Base-by-base conservation (phyloP, 2,329 filamentous ascomycete species). In the Xylaria sp. region DNA sequence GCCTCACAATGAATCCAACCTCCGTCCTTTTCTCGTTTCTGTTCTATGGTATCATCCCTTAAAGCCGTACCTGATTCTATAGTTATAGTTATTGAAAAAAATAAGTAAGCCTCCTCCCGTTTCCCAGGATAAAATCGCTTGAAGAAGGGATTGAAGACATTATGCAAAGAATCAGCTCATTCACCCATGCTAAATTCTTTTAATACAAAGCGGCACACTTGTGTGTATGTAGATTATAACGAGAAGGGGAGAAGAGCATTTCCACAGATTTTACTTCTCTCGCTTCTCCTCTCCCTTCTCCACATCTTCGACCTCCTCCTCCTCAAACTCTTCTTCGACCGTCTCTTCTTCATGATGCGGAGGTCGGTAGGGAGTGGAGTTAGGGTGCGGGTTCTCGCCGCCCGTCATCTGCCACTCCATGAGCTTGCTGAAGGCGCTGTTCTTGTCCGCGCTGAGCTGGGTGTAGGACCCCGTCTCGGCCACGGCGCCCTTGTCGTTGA, bases 381-480 rank as follows among this genome's bases (percentile, higher is more conserved):
- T 10, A 9, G 77, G 81, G 4, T 85, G 79, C 0, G 84, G 79
- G 9, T 84, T 77, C 65, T 97, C 93, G 9, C 92, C 92, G 13
- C 94, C 95, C 75, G 88, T 96, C 89, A 98, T 92, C 82, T 99
- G 96, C 94, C 94, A 98, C 81, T 98, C 95, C 96, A 99, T 99
- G 62, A 99, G 85, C 81, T 92, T 96, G 75, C 90, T 95, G 78
- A 99, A 99, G 1, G 94, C 93, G 61, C 95, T 97, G 10, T 91
- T 84, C 17, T 88, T 87, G 68, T 93, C 89, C 5, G 87, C 84
- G 61, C 90, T 92, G 26, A 99, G 87, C 71, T 93, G 88, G 28
- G 86, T 82, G 79, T 97, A 99, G 66, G 91, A 92, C 65, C 96
- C 96, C 71, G 92, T 92, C 80, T 99, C 95, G 2, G 95, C 96